Evolutionary conservation across 2,329 filamentous ascomycete genomes (phyloP), one percentile per base, ranked within the genome.

Genomic region (Endothia cerciana): DNA sequence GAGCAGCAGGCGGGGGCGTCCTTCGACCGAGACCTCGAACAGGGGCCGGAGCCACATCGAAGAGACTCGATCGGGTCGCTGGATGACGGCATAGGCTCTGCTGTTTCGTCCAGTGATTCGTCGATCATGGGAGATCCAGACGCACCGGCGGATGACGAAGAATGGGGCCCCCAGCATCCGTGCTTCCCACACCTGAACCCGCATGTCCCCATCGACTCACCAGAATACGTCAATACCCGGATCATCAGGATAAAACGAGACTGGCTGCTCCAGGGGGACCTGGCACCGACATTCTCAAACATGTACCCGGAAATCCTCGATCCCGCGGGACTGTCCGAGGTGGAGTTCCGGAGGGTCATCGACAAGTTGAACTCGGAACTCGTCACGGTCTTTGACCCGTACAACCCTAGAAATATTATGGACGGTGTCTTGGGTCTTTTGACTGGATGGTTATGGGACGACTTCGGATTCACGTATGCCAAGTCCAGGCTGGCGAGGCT

Each of bases 271-370:
- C 87, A 89, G 68, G 95, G 94, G 43, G 95, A 99, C 77, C 81
- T 97, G 36, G 94, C 94, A 1, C 95, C 95, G 0, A 93, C 94
- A 0, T 98, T 96, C 75, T 95, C 92, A 19, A 97, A 98, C 73
- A 83, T 97, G 2, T 99, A 99, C 73, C 95, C 95, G 0, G 95
- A 99, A 75, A 97, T 99, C 65, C 82, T 99, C 8, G 94, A 97
- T 70, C 92, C 93, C 0, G 87, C 87, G 0, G 87, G 94, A 40
- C 80, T 99, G 53, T 85, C 87, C 0, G 95, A 99, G 76, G 89
- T 90, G 66, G 92, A 97, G 72, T 99, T 99, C 74, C 88, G 95
- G 3, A 83, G 84, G 13, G 80, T 98, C 38, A 87, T 99, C 64
- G 88, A 93, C 66, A 91, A 89, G 73, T 84, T 98, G 63, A 99